Base-by-base conservation (phyloP, 164 flowering plant species). In the Brasenia schreberi region DNA sequence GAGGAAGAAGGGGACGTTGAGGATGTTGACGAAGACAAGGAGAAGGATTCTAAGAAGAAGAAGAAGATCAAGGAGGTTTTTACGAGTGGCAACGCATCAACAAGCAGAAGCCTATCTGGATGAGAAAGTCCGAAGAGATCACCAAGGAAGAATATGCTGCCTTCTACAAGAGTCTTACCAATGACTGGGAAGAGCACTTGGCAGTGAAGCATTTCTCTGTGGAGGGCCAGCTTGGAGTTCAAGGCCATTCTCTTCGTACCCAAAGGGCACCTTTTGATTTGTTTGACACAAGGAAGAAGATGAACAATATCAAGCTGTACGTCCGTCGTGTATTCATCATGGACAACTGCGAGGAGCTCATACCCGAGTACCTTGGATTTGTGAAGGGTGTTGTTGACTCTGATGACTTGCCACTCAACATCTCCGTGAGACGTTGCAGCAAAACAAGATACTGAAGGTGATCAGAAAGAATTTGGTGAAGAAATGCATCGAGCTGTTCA, bases 31-130 rank as follows among this genome's bases (percentile, higher is more conserved):
- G 87, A 85, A 61, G 83, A 78, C 43, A 77, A 81, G 64, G 81
- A 81, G 62, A 71, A 67, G 49, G 70, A 23, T 23, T 23, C 27
- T 23, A 23, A 23, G 27, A 23, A 23, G 27, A 79, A 83, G 76
- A 82, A 82, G 87, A 79, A 82, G 73, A 66, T 79, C 0, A 84
- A 79, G 77, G 83, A 81, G 65, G 84, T 82, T 70, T 75, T 14
- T 80, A 85, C 64, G 90, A 83, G 64, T 83, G 87, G 87, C 43
- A 75, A 11, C 65, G 72, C 1, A 70, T 81, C 61, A 85, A 84
- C 80, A 82, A 84, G 71, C 83, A 60, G 62, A 60, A 60, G 62
- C 62, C 62, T n/a, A 60, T 60, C 27, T 60, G 62, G 62, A 60
- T 60, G 62, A 12, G 62, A 60, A 60, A 18, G 62, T n/a, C 62